A percentile compares a stretch with the other conserved stretches of the same genome.
Conservation (phyloP, 192 early-diverging fungal species). For the Lobulomyces angularis region DNA sequence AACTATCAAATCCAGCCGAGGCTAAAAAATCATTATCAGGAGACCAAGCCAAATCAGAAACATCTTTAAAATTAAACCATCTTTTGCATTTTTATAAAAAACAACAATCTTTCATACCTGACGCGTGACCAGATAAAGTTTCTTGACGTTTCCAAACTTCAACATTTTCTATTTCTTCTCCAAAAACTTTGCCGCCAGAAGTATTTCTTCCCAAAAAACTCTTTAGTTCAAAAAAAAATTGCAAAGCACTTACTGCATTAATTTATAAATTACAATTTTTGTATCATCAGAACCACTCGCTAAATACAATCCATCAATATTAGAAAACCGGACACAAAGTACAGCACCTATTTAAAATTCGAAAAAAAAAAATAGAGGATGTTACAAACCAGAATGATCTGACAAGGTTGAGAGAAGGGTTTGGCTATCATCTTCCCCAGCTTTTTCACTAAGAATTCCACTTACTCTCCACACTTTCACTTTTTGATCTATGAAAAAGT, state of each 20-base stretch:
- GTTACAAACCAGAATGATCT: constrained; percentile 59
- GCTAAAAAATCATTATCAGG: constrained; percentile 72
- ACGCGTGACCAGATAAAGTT: constrained; percentile 69
- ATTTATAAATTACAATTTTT: constrained; percentile 82
- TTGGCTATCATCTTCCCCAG: no score
- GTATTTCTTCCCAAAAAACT: constrained; percentile 7
- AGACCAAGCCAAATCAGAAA: constrained; percentile 88
- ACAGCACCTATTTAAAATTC: constrained; percentile 54
- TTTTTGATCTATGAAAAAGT: constrained; percentile 54
- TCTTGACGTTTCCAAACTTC: constrained; percentile 66
- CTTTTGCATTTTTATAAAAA: constrained; percentile 1
- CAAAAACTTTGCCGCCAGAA: constrained; percentile 8
- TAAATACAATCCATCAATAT: constrained; percentile 52
- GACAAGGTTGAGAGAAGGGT: constrained; percentile 69
- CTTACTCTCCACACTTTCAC: constrained; percentile 83
- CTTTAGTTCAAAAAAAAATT: constrained; percentile 1
- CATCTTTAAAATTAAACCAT: constrained; percentile 43
- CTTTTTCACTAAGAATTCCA: no score
- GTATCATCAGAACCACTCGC: constrained; percentile 88
- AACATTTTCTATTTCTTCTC: constrained; percentile 19
- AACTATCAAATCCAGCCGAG: constrained; percentile 77
- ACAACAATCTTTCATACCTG: constrained; percentile 25
- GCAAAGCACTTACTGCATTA: constrained; percentile 39
- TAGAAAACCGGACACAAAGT: constrained; percentile 76
- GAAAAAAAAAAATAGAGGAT: not conserved